Conservation (phyloP, 2,329 filamentous ascomycete species). For the Pseudonectria foliicola region DNA sequence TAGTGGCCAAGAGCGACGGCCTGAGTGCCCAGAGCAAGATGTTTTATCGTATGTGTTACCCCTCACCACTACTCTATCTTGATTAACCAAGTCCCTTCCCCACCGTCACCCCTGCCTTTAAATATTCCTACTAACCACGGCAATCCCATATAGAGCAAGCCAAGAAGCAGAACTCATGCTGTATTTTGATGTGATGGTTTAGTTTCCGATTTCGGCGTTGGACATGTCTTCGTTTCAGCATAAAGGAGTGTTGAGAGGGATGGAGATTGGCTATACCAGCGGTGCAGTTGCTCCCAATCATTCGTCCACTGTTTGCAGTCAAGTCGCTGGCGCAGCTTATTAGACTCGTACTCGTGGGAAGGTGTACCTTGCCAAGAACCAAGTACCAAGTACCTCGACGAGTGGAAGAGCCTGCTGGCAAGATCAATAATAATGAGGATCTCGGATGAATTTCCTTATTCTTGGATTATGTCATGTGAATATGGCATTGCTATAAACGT, state of each 20-base stretch:
- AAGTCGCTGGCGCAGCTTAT: slow-evolving; percentile 12
- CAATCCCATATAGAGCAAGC: slow-evolving; percentile 44
- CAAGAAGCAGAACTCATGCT: slow-evolving; percentile 78
- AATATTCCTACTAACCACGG: slow-evolving; percentile 5
- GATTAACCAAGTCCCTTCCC: background rate
- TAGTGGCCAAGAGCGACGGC: slow-evolving; percentile 89
- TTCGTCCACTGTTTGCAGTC: slow-evolving; percentile 18
- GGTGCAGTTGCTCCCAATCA: slow-evolving; percentile 21
- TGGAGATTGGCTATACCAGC: slow-evolving; percentile 27
- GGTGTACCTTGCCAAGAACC: slow-evolving; percentile 2
- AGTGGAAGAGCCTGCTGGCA: too few species aligned
- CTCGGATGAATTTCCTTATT: too few species aligned
- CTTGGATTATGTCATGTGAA: too few species aligned
- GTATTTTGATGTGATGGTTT: slow-evolving; percentile 54
- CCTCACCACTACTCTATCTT: background rate
- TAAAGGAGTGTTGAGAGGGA: slow-evolving; percentile 18
- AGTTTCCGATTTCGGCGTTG: slow-evolving; percentile 25
- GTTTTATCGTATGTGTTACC: slow-evolving; percentile 71
- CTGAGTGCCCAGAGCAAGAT: slow-evolving; percentile 91
- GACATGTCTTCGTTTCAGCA: slow-evolving; percentile 24
- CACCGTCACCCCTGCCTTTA: too few species aligned
- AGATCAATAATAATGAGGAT: too few species aligned
- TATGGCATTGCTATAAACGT: too few species aligned
- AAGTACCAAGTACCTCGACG: background rate
- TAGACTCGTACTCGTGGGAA: slow-evolving; percentile 9